A percentile compares a stretch with the other conserved stretches of the same genome.
phyloP scores from a whole-genome alignment of 176 grass and related monocot species.

The Pontederia crassipes region DNA sequence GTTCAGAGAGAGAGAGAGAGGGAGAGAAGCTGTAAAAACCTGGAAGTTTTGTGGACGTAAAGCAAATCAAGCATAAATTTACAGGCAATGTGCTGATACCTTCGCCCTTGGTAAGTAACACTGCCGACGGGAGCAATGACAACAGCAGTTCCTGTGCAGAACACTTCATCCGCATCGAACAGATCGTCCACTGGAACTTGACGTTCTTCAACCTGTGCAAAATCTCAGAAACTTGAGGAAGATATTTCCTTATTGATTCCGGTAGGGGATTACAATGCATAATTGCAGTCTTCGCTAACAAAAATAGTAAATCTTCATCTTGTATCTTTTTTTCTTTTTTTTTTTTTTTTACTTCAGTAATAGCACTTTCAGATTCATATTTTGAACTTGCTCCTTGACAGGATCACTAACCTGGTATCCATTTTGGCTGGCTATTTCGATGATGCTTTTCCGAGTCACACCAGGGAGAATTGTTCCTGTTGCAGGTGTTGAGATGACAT shows the following conservation, averaged over 20 bases:
- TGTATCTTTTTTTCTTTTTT: background rate
- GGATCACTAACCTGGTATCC: slow-evolving; percentile 49
- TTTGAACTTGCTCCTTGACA: background rate
- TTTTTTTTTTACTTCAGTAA: background rate
- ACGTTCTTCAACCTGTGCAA: slow-evolving; percentile 55
- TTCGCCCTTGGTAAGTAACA: slow-evolving; percentile 73
- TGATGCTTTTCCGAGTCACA: slow-evolving; percentile 85
- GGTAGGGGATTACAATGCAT: background rate
- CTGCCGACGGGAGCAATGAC: slow-evolving; percentile 73
- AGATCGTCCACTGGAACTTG: slow-evolving; percentile 63
- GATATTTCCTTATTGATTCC: background rate
- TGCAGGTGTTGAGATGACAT: slow-evolving; percentile 53
- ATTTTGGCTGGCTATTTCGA: slow-evolving; percentile 52
- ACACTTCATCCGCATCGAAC: slow-evolving; percentile 79
- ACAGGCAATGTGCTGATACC: slow-evolving; percentile 13
- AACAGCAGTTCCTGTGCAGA: slow-evolving; percentile 74
- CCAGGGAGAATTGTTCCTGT: slow-evolving; percentile 78
- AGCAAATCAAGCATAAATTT: too few relatives aligned
- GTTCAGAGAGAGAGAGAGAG: too few relatives aligned
- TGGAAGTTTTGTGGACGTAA: too few relatives aligned
- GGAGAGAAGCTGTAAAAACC: too few relatives aligned
- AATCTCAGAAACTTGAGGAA: slow-evolving; percentile 19
- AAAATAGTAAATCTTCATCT: background rate
- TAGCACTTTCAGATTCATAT: background rate
- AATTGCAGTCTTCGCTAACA: background rate